A percentile compares a stretch with the other conserved stretches of the same genome.
Evolutionary conservation across 2,329 filamentous ascomycete genomes (phyloP).

Genomic region (Fusarium sp.): DNA sequence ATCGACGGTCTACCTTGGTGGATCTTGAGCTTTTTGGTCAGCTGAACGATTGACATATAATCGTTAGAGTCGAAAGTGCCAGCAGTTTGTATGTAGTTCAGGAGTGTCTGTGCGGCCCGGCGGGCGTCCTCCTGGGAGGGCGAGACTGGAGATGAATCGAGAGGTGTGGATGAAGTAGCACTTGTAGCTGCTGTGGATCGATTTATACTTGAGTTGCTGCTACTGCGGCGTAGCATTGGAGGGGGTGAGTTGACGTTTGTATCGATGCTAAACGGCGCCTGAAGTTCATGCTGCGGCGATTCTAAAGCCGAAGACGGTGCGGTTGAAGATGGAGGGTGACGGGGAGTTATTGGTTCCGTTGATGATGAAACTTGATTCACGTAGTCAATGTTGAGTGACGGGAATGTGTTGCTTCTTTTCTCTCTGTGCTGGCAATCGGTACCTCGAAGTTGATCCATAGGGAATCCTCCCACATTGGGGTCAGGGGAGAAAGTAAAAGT

Average conservation of each 20-base stretch:
- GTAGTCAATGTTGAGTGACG: slow-evolving; percentile 72
- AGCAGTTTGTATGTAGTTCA: slow-evolving; percentile 81
- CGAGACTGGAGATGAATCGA: slow-evolving; percentile 68
- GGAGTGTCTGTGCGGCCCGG: slow-evolving; percentile 80
- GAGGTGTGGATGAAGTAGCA: slow-evolving; percentile 40
- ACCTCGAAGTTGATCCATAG: slow-evolving; percentile 51
- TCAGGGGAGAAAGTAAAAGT: slow-evolving; percentile 82
- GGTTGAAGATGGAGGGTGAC: slow-evolving; percentile 57
- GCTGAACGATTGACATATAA: slow-evolving; percentile 77
- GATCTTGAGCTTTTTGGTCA: slow-evolving; percentile 86
- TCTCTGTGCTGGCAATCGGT: slow-evolving; percentile 73
- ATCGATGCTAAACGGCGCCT: slow-evolving; percentile 56
- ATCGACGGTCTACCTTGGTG: slow-evolving; percentile 54
- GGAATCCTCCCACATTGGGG: slow-evolving; percentile 72
- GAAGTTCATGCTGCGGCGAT: slow-evolving; percentile 59
- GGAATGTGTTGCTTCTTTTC: slow-evolving; percentile 83
- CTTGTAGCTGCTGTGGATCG: slow-evolving; percentile 30
- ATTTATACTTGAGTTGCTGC: slow-evolving; percentile 50
- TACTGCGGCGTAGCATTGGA: slow-evolving; percentile 45
- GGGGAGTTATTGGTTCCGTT: slow-evolving; percentile 60
- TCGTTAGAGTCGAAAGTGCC: slow-evolving; percentile 80
- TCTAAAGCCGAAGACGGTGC: slow-evolving; percentile 63
- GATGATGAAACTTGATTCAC: slow-evolving; percentile 53
- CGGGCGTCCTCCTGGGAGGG: slow-evolving; percentile 88
- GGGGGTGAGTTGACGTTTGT: slow-evolving; percentile 53